phyloP scores from a whole-genome alignment of 2,329 filamentous ascomycete genomes.

The Bipolaris cookei region DNA sequence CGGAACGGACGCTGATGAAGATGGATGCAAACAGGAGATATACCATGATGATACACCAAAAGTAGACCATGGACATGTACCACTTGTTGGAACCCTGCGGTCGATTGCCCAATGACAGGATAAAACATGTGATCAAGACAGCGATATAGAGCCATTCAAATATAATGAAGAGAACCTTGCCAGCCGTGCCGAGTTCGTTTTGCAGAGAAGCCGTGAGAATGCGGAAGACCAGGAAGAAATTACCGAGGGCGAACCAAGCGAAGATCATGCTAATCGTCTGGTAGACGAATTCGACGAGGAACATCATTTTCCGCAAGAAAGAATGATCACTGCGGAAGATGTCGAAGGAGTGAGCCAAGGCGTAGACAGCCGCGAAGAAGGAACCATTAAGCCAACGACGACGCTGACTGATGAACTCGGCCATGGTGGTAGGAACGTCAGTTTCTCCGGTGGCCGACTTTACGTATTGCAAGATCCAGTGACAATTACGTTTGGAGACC shows the following conservation, averaged over 20 bases:
- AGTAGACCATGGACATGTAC: conserved; percentile 97
- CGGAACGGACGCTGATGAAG: conserved; percentile 88
- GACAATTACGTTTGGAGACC: conserved; percentile 94
- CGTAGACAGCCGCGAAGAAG: conserved; percentile 97
- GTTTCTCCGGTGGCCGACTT: conserved; percentile 97
- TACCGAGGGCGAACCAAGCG: conserved; percentile 96
- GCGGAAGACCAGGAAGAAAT: conserved; percentile 99
- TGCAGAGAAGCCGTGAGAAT: conserved; percentile 90
- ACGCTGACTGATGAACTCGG: conserved; percentile 93
- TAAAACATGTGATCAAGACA: conserved; percentile 91
- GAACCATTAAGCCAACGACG: conserved; percentile 97
- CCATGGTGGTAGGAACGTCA: conserved; percentile 91
- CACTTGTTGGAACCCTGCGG: conserved; percentile 92
- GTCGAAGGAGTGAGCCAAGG: conserved; percentile 92
- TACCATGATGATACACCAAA: conserved; percentile 96
- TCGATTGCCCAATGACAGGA: conserved; percentile 90
- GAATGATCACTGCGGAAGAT: conserved; percentile 94
- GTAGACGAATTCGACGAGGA: conserved; percentile 92
- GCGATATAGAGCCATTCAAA: conserved; percentile 97
- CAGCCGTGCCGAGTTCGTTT: conserved; percentile 75
- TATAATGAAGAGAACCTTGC: conserved; percentile 81
- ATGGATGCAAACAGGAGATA: conserved; percentile 91
- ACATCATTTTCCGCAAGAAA: conserved; percentile 82
- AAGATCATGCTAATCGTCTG: conserved; percentile 97
- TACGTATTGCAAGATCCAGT: conserved; percentile 97